These are phyloP conservation scores for Penicillium griseofulvum DNA, from an alignment of 2,329 filamentous ascomycete genomes.

Conservation along the genomic window DNA sequence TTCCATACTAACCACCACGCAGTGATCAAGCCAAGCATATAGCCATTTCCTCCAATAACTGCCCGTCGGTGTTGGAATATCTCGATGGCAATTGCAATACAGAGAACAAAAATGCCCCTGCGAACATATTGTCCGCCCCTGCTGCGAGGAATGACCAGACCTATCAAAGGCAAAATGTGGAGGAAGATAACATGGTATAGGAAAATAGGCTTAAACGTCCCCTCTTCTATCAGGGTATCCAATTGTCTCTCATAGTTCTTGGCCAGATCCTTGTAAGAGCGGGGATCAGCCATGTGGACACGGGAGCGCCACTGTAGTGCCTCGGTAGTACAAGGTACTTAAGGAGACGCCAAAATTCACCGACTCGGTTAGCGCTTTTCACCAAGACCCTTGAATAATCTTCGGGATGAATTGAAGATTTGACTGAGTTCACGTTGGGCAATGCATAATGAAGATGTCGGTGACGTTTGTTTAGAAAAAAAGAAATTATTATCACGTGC, in stretches of 20 bases:
- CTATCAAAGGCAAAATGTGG: conserved; percentile 43
- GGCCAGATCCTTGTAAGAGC: conserved; percentile 30
- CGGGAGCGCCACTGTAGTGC: not conserved
- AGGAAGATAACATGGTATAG: conserved; percentile 36
- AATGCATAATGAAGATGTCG: not conserved
- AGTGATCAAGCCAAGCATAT: conserved; percentile 55
- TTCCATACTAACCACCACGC: conserved; percentile 57
- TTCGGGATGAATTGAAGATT: not conserved
- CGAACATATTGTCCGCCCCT: conserved; percentile 39
- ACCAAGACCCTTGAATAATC: not conserved
- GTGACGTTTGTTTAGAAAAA: not conserved
- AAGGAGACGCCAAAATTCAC: not conserved
- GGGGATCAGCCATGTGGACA: conserved; percentile 27
- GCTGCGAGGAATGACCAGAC: conserved; percentile 52
- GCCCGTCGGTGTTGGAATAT: conserved; percentile 47
- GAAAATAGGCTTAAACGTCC: conserved; percentile 34
- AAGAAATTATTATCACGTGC: not conserved
- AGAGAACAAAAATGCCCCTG: conserved; percentile 46
- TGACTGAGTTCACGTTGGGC: not conserved
- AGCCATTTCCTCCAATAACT: conserved; percentile 51
- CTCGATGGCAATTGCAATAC: conserved; percentile 46
- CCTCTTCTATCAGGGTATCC: conserved; percentile 26
- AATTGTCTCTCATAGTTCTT: conserved; percentile 23
- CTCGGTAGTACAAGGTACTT: no score
- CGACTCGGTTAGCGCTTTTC: not conserved